phyloP scores from a whole-genome alignment of 2,329 filamentous ascomycete genomes.

The Magnaporthiopsis incrustans region DNA sequence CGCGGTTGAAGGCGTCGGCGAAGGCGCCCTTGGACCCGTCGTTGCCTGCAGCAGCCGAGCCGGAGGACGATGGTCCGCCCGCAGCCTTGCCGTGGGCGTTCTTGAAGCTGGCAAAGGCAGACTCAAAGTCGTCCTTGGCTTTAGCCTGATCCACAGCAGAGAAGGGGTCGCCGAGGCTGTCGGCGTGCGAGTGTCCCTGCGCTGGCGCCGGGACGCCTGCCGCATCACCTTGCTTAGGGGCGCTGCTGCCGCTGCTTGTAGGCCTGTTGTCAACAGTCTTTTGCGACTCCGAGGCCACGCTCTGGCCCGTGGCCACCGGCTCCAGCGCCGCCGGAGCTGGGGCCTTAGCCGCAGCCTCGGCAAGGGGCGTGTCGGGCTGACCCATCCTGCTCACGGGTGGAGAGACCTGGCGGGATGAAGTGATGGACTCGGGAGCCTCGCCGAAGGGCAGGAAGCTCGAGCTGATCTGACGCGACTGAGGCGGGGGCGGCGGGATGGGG shows the following conservation, averaged over 20 bases:
- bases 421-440: conserved; percentile 58
- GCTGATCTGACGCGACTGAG: conserved; percentile 69
- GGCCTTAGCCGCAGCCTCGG: conserved; percentile 16
- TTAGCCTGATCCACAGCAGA: conserved; percentile 44
- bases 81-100: conserved; percentile 34
- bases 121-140: conserved; percentile 76
- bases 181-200: conserved; percentile 15
- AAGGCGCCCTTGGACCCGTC: conserved; percentile 8
- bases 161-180: conserved; percentile 40
- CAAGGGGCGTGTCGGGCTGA: conserved; percentile 30
- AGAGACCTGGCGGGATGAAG: conserved; percentile 71
- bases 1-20: conserved; percentile 48
- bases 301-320: conserved; percentile 27
- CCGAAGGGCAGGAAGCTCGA: conserved; percentile 68
- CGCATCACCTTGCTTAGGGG: neutral
- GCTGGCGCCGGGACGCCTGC: conserved; percentile 3
- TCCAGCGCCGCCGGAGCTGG: conserved; percentile 29
- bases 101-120: conserved; percentile 71
- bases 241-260: neutral
- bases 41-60: conserved; percentile 16
- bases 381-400: conserved; percentile 61
- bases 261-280: neutral
- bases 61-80: conserved; percentile 18
- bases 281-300: conserved; percentile 18
- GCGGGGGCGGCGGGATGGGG: conserved; percentile 54